Evolutionary conservation across 2,329 filamentous ascomycete species (phyloP).

Genomic region (Hansfordia pulvinata): DNA sequence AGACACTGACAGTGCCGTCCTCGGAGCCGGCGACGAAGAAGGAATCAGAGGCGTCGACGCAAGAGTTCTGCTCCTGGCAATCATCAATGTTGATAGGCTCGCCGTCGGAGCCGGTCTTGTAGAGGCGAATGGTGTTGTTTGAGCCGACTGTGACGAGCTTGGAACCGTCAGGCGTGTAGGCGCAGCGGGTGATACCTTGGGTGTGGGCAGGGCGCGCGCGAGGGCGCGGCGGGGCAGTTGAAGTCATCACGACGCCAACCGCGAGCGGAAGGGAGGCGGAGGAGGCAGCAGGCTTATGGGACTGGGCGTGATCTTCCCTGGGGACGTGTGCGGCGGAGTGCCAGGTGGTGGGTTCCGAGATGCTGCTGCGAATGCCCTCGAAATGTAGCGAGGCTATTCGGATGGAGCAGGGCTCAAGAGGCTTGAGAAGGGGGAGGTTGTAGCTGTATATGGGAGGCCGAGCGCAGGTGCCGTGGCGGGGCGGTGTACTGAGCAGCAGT

Average conservation of each 20-base stretch:
- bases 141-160: slow-evolving; percentile 84
- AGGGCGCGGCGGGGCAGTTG: slow-evolving; percentile 30
- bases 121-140: slow-evolving; percentile 88
- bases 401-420: no score
- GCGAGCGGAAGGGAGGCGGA: no score
- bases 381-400: no score
- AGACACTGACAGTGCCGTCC: slow-evolving; percentile 91
- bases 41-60: slow-evolving; percentile 61
- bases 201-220: slow-evolving; percentile 63
- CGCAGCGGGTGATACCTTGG: slow-evolving; percentile 71
- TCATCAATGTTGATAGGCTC: slow-evolving; percentile 90
- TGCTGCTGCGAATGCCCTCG: no score
- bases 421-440: no score
- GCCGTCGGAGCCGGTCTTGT: slow-evolving; percentile 80
- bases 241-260: slow-evolving; percentile 22
- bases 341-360: no score
- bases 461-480: no score
- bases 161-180: slow-evolving; percentile 79
- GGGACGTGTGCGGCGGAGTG: no score
- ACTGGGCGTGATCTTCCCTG: no score
- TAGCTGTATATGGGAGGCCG: no score
- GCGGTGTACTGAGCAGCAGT: no score
- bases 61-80: slow-evolving; percentile 72
- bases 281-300: no score
- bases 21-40: slow-evolving; percentile 86